Base-by-base conservation (phyloP, 2,329 filamentous ascomycete genomes). In the Apiospora pterosperma region DNA sequence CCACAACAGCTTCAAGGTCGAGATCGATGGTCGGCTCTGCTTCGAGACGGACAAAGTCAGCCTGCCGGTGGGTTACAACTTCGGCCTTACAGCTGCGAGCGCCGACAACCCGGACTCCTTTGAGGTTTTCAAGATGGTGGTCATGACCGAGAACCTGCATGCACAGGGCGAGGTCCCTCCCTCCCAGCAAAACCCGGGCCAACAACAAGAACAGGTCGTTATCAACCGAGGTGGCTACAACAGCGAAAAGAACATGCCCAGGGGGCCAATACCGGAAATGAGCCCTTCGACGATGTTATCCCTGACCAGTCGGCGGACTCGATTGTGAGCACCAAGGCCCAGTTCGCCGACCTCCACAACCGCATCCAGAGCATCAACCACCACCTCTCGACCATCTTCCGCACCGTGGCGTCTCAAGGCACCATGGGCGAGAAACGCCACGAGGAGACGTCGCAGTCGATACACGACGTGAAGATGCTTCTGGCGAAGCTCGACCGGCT, bases 21-120 rank as follows among this genome's bases (percentile, higher is more conserved):
- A 90, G 62, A 83, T 98, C 36, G 96, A 98, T 75, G 90, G 90
- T 65, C 83, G 85, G 62, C 80, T 87, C 44, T 99, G 96, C 82
- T 97, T 99, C 80, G 87, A 92, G 74, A 95, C 89, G 62, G 81
- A 89, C 77, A 91, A 92, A 82, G 85, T 98, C 72, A 83, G 82
- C 67, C 85, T 99, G 28, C 96, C 95, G 3, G 72, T 84, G 2
- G 92, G 92, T 69, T 96, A 98, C 81, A 86, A 87, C 75, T 92
- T 97, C 69, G 96, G 96, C 71, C 81, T 99, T 70, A 93, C 91
- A 14, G 96, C 95, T 48, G 92, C 92, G 19, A 95, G 92, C 3
- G 92, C 92, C 36, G 95, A 98, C 70, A 94, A 89, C 72, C 93
- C 96, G 0, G 96, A 99, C 79, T 97, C 93, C 5, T 97, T 97